Base-by-base conservation (phyloP, 768 basidiomycete genomes). In the Xerocomus brunneocitrinus region DNA sequence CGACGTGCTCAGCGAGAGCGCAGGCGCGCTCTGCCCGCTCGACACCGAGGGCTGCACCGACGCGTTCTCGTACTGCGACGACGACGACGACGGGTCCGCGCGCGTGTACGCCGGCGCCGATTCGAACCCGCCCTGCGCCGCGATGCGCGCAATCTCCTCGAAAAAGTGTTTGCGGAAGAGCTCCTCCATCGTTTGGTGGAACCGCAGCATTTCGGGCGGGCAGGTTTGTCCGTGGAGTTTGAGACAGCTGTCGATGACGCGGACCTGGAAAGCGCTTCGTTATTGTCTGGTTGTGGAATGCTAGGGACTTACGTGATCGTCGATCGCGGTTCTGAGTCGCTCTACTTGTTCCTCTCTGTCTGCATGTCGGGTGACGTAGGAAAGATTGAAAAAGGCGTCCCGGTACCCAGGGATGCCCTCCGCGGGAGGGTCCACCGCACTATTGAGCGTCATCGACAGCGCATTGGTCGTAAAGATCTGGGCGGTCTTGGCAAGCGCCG, bases 141-240 rank as follows among this genome's bases (percentile, higher is more conserved):
- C 79, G 43, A 93, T 73, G 4, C 87, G 82, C 47, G 80, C 79
- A 42, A 93, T 87, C 65, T 93, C 91, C 35, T 92, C 91, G 4
- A 80, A 70, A 72, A 91, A 93, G 63, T 91, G 91, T 68, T 87
- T 89, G 51, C 76, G 80, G 76, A 91, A 93, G 70, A 93, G 87
- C 56, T 80, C 84, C 66, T 90, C 86, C 42, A 98, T 76, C 0
- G 91, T 92, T 54, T 87, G 85, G 65, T 98, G 95, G 79, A 98
- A 98, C 5, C 84, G 80, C n/a, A 87, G 73, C 79, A 97, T 95
- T 67, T 94, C 92, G 12, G 83, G 79, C 0, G 90, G 82, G 65
- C 92, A 94, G 30, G 95, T 72, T 42, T 83, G 78, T 2, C 83
- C 84, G 65, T 98, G 94, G 5, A 98, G 77, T 60, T 81, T 83